phyloP scores from a whole-genome alignment of 169 alveolate genomes.

The Plasmodium vinckei region DNA sequence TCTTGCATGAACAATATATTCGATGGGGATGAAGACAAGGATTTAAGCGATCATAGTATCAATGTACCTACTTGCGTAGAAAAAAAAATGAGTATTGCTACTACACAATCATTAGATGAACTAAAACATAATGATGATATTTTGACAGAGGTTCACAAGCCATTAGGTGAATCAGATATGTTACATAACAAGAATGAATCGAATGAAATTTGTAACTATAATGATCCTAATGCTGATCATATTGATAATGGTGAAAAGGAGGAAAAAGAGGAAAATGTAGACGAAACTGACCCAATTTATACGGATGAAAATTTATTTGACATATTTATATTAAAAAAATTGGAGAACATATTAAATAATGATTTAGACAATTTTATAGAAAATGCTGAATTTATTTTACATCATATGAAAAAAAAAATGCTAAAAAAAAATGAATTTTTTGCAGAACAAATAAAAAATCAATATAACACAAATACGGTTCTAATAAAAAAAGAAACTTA shows the following conservation, averaged over 20 bases:
- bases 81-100: too few relatives aligned
- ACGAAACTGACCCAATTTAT: neutral
- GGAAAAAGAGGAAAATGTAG: neutral
- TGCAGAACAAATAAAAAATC: constrained; percentile 18
- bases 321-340: constrained; percentile 24
- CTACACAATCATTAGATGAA: too few relatives aligned
- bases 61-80: too few relatives aligned
- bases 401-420: constrained; percentile 45
- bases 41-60: too few relatives aligned
- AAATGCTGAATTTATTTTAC: constrained; percentile 46
- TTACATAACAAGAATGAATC: too few relatives aligned
- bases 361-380: constrained; percentile 51
- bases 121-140: too few relatives aligned
- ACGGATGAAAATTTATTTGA: constrained; percentile 19
- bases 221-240: neutral
- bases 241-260: neutral
- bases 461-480: constrained; percentile 9
- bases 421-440: constrained; percentile 65
- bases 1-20: too few relatives aligned
- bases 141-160: too few relatives aligned
- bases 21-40: too few relatives aligned
- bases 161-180: too few relatives aligned
- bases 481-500: neutral
- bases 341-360: constrained; percentile 39
- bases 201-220: too few relatives aligned